Evolutionary conservation across 139 green algal species (phyloP).

Genomic region (Yamagishiella unicocca): DNA sequence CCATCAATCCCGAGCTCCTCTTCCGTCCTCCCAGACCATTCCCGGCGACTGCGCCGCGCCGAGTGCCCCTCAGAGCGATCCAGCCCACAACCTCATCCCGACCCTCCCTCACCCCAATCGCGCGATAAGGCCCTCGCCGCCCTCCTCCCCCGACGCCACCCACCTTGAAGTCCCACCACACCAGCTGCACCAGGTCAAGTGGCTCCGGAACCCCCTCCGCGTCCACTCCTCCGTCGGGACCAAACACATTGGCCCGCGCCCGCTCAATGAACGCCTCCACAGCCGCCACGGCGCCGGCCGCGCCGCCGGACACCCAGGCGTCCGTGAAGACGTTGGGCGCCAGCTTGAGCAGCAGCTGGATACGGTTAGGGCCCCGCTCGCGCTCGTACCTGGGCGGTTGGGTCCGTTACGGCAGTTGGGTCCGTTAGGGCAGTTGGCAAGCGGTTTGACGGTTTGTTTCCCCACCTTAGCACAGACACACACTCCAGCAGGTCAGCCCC

Average conservation of each 20-base stretch:
- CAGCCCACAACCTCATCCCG: neutral
- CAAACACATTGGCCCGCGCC: constrained; percentile 54
- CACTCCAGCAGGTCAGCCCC: no score
- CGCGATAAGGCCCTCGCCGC: neutral
- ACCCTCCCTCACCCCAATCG: neutral
- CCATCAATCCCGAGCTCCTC: no score
- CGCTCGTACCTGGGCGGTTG: constrained; percentile 63
- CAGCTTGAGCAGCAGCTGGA: constrained; percentile 62
- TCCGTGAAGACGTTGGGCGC: constrained; percentile 64
- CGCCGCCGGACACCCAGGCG: constrained; percentile 30
- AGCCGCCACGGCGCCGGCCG: constrained; percentile 3
- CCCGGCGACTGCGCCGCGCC: no score
- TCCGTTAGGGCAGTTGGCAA: no score
- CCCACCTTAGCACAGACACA: no score
- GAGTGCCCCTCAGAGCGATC: no score
- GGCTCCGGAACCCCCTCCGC: constrained; percentile 27
- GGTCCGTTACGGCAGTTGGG: no score
- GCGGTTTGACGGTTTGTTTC: no score
- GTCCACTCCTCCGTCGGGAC: constrained; percentile 36
- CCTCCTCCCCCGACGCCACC: neutral
- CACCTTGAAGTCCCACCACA: constrained; percentile 69
- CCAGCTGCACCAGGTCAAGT: constrained; percentile 71
- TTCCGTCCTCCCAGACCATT: no score
- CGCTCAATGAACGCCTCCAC: constrained; percentile 61
- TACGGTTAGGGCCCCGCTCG: constrained; percentile 57